Base-by-base conservation (phyloP, 371 early-diverging fungal species). In the Mortierella sp. region DNA sequence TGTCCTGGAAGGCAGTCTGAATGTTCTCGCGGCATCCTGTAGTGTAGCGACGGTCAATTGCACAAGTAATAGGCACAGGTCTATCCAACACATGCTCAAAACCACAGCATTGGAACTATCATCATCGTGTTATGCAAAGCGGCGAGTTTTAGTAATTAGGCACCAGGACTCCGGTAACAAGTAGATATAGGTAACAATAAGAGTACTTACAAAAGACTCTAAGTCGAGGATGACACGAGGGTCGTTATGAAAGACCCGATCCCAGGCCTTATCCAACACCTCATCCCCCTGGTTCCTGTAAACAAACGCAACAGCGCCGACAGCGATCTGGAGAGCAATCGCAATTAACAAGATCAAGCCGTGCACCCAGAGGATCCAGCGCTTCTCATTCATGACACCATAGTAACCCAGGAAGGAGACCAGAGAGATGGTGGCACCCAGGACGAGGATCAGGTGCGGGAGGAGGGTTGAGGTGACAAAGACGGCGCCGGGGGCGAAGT, bases 331-430 rank as follows among this genome's bases (percentile, higher is more conserved):
- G 52, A 86, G 82, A 0, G 87, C 87, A 55, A 86, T 80, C 26
- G 80, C 82, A 42, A 86, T 73, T 60, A 86, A 58, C 28, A 86
- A 73, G 44, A 79, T 75, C 48, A 86, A 48, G n/a, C 70, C 82
- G 28, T 82, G 82, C 34, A 80, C 68, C 87, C 87, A 86, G 2
- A 86, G 80, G 26, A 86, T 72, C 87, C 87, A 86, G 31, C 87
- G 87, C 74, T 82, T 86, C 68, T 86, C 87, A 54, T 80, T 82
- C 82, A 86, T 80, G 55, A 73, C 78, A 6, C 87, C 87, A 78
- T 86, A 86, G 70, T 86, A 86, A 34, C 87, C 87, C 60, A 86
- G 44, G 80, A 86, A 86, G 7, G 87, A 86, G 45, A 86, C 82
- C 45, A 86, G 71, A 7, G 87, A 82, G 68, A 86, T 86, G 21